Percentiles rank a stretch among this genome's conserved stretches.
Evolutionary conservation across 2,329 filamentous ascomycete genomes (phyloP).

Genomic region (Trichoderma sp.): DNA sequence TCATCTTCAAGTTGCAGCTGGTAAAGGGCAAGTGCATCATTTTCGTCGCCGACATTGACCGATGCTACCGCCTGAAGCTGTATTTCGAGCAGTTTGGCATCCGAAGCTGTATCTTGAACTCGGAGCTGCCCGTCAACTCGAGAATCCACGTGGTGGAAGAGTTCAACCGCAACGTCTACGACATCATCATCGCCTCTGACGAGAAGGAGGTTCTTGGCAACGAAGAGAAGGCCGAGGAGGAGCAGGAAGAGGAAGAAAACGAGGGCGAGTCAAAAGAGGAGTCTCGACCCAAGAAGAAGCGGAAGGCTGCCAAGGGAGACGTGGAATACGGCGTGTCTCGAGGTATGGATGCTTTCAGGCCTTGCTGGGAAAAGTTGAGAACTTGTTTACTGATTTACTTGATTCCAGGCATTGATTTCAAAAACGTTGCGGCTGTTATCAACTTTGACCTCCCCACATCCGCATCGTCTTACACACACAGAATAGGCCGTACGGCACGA

Average conservation of each 20-base stretch:
- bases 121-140: slow-evolving; percentile 89
- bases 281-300: slow-evolving; percentile 32
- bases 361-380: neutral
- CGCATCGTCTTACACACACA: slow-evolving; percentile 92
- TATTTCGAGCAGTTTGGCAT: slow-evolving; percentile 97
- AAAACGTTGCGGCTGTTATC: slow-evolving; percentile 88
- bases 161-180: slow-evolving; percentile 95
- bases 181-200: slow-evolving; percentile 95
- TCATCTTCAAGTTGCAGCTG: slow-evolving; percentile 91
- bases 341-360: slow-evolving; percentile 44
- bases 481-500: slow-evolving; percentile 88
- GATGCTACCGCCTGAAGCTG: slow-evolving; percentile 86
- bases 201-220: slow-evolving; percentile 80
- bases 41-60: slow-evolving; percentile 78
- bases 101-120: slow-evolving; percentile 89
- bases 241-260: slow-evolving; percentile 38
- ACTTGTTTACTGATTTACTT: slow-evolving; percentile 17
- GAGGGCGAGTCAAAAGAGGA: slow-evolving; percentile 29
- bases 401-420: slow-evolving; percentile 72
- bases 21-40: slow-evolving; percentile 84
- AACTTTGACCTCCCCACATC: slow-evolving; percentile 94
- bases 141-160: slow-evolving; percentile 93
- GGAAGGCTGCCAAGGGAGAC: slow-evolving; percentile 60
- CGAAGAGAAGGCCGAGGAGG: slow-evolving; percentile 46
- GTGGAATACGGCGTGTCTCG: slow-evolving; percentile 94